phyloP scores from a whole-genome alignment of 352 stramenopile genomes.

The Pythium utonaiense region DNA sequence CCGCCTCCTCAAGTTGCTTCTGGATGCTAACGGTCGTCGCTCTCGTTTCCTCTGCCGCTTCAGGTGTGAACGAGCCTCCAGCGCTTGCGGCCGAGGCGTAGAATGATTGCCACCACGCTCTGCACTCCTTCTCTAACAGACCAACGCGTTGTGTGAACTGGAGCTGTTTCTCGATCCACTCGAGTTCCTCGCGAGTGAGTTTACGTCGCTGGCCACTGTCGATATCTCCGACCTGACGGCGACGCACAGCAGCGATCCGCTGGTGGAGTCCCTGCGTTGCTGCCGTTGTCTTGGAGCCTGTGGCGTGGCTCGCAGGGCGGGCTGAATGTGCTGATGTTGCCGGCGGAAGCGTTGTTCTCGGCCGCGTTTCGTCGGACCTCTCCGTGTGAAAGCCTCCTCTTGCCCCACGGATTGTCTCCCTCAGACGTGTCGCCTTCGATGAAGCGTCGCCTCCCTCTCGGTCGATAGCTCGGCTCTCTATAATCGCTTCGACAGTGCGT shows the following conservation, averaged over 20 bases:
- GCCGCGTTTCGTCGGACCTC: slow-evolving; percentile 20
- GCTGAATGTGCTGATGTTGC: neutral
- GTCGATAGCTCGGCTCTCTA: slow-evolving; percentile 25
- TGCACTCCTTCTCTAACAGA: slow-evolving; percentile 55
- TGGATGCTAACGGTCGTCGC: slow-evolving; percentile 31
- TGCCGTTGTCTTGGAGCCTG: neutral
- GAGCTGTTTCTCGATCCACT: slow-evolving; percentile 66
- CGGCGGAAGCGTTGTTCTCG: slow-evolving; percentile 6
- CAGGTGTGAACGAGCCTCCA: neutral
- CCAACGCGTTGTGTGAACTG: slow-evolving; percentile 37
- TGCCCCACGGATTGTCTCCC: slow-evolving; percentile 39
- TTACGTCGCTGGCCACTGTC: slow-evolving; percentile 7
- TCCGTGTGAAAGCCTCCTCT: slow-evolving; percentile 48
- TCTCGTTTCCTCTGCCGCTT: neutral
- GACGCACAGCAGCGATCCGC: slow-evolving; percentile 37
- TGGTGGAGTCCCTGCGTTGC: slow-evolving; percentile 3
- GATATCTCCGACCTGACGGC: slow-evolving; percentile 9
- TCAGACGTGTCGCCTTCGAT: slow-evolving; percentile 27
- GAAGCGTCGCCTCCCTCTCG: neutral
- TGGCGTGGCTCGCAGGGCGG: slow-evolving; percentile 7
- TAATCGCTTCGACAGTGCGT: slow-evolving; percentile 44
- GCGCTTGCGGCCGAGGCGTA: slow-evolving; percentile 31
- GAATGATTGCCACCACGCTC: slow-evolving; percentile 43
- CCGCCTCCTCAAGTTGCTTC: slow-evolving; percentile 41
- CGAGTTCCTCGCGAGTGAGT: slow-evolving; percentile 36